Evolutionary conservation across 805 yeast species (phyloP).

Genomic region (Metschnikowia lunata): DNA sequence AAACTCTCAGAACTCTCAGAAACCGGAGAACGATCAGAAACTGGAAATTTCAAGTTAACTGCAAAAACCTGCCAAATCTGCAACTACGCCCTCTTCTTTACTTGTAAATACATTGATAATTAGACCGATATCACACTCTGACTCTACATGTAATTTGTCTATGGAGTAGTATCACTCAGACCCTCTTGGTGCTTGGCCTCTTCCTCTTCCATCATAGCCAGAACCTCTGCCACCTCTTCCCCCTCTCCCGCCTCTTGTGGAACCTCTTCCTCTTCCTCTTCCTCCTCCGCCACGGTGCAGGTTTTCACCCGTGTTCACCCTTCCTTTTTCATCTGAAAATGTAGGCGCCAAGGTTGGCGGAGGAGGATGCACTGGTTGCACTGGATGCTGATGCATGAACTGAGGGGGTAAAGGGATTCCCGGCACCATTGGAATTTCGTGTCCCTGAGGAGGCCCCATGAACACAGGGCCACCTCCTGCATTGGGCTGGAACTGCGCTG

Average conservation of each 20-base stretch:
- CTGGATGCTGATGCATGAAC: slow-evolving; percentile 22
- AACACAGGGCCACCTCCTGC: slow-evolving; percentile 1
- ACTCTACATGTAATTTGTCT: too few species aligned
- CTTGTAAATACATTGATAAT: too few species aligned
- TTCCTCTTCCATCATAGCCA: slow-evolving; percentile 9
- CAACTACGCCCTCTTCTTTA: too few species aligned
- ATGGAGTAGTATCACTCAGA: neutral
- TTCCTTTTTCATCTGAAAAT: neutral
- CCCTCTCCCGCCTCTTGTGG: slow-evolving; percentile 22
- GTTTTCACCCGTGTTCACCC: neutral
- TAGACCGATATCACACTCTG: too few species aligned
- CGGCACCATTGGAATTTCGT: slow-evolving; percentile 28
- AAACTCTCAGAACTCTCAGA: neutral
- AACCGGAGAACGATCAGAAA: neutral
- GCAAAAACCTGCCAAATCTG: too few species aligned
- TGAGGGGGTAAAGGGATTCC: slow-evolving; percentile 38
- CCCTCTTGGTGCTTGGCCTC: slow-evolving; percentile 9
- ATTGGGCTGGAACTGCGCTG: slow-evolving; percentile 4
- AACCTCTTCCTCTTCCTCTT: slow-evolving; percentile 10
- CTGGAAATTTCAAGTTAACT: too few species aligned
- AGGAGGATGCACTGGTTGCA: slow-evolving; percentile 16
- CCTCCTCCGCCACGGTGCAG: slow-evolving; percentile 12
- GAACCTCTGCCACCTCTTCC: slow-evolving; percentile 15
- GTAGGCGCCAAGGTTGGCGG: neutral
- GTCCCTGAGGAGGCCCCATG: slow-evolving; percentile 4